phyloP scores from a whole-genome alignment of 2,329 filamentous ascomycete species.

The Cucurbitaria berberidis region DNA sequence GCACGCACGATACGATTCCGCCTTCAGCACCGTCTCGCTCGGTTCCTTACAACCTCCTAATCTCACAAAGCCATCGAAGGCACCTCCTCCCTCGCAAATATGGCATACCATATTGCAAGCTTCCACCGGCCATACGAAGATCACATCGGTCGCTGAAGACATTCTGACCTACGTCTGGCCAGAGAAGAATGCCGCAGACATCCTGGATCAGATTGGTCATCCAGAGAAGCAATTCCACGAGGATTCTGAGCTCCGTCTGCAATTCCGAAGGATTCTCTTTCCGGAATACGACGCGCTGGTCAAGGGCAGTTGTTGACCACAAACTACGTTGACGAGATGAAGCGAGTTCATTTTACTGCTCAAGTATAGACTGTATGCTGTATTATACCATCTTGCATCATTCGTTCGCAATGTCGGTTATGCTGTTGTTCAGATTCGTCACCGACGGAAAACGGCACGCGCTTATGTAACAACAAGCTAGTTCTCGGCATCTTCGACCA shows the following conservation, averaged over 20 bases:
- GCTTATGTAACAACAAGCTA: constrained; percentile 12
- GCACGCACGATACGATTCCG: constrained; percentile 12
- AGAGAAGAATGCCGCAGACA: constrained; percentile 15
- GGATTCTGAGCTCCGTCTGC: constrained; percentile 17
- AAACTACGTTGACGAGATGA: background rate
- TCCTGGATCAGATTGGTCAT: constrained; percentile 24
- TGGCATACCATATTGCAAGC: constrained; percentile 26
- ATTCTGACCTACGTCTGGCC: constrained; percentile 16
- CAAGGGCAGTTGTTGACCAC: background rate
- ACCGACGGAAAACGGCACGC: constrained; percentile 6
- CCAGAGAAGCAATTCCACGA: constrained; percentile 14
- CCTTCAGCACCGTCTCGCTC: background rate
- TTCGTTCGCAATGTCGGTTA: background rate
- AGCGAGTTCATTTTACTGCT: too few species aligned
- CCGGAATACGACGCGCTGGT: constrained; percentile 5
- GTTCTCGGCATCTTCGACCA: constrained; percentile 17
- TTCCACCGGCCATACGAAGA: constrained; percentile 14
- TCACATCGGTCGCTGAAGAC: constrained; percentile 8
- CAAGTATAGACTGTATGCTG: background rate
- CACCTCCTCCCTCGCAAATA: constrained; percentile 3
- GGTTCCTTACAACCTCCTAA: background rate
- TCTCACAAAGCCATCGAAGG: background rate
- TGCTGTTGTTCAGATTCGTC: background rate
- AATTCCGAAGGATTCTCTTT: constrained; percentile 17
- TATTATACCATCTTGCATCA: background rate